Evolutionary conservation across 106 monocot species (phyloP).

Genomic region (Platanthera zijinensis): DNA sequence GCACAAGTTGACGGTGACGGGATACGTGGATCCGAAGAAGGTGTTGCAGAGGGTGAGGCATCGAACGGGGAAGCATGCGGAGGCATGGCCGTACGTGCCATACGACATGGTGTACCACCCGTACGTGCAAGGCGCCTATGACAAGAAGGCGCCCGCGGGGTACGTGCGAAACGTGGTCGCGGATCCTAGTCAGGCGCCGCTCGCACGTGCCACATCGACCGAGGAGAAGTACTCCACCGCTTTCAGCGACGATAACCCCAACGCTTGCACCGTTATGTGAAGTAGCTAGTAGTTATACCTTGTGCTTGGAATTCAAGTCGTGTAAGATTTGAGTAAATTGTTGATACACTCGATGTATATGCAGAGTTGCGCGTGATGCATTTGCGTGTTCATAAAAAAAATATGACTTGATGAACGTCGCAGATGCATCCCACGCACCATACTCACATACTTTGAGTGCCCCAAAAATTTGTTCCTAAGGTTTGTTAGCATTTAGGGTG

Average conservation of each 20-base stretch:
- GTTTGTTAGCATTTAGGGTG: no score
- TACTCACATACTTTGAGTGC: no score
- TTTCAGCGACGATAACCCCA: constrained; percentile 24
- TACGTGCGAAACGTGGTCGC: constrained; percentile 18
- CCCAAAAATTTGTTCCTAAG: no score
- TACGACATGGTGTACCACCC: constrained; percentile 25
- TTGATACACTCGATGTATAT: no score
- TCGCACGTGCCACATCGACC: constrained; percentile 18
- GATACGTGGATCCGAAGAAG: constrained; percentile 20
- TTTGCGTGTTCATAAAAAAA: no score
- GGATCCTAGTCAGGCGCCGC: constrained; percentile 14
- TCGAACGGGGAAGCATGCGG: constrained; percentile 13
- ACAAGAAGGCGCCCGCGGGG: constrained; percentile 25
- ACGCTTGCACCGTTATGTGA: constrained; percentile 18
- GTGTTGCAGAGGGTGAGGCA: constrained; percentile 14
- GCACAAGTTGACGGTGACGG: constrained; percentile 22
- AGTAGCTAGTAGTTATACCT: neutral
- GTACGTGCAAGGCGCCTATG: constrained; percentile 15
- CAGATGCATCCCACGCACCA: no score
- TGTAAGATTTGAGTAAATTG: no score
- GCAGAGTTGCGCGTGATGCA: no score
- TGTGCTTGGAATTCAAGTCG: no score
- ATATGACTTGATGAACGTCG: no score
- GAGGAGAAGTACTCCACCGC: constrained; percentile 16
- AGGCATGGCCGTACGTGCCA: constrained; percentile 20